These are phyloP conservation scores for Lunularia cruciata DNA, from an alignment of 225 moss, liverwort and hornwort genomes.

Conservation along the genomic window DNA sequence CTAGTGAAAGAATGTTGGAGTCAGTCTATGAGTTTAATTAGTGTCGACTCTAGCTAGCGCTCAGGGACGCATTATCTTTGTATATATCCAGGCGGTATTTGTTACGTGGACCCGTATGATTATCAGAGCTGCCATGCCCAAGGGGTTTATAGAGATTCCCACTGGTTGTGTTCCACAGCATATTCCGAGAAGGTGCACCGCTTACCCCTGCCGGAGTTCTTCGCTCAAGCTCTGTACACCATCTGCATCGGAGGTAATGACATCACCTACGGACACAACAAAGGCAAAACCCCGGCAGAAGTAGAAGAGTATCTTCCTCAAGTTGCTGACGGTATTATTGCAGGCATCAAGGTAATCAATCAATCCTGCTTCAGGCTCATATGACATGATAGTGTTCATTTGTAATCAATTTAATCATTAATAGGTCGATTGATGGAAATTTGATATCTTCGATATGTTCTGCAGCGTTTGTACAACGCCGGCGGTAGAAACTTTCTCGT, in stretches of 20 bases:
- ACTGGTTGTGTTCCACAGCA: constrained; percentile 22
- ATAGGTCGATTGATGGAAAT: not conserved
- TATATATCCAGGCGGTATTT: not conserved
- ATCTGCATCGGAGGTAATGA: constrained; percentile 49
- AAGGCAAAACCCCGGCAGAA: constrained; percentile 22
- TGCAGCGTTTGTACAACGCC: constrained; percentile 26
- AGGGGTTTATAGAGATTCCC: constrained; percentile 15
- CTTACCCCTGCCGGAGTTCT: constrained; percentile 34
- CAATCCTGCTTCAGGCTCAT: no score
- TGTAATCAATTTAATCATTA: no score
- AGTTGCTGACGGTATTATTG: constrained; percentile 19
- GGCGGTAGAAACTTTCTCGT: constrained; percentile 43
- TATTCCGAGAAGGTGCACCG: constrained; percentile 39
- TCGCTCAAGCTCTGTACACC: constrained; percentile 41
- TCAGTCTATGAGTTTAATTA: no score
- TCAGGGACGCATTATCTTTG: constrained; percentile 18
- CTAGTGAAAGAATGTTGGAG: no score
- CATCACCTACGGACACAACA: constrained; percentile 42
- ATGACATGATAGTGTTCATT: no score
- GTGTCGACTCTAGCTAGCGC: no score
- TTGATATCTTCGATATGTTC: not conserved
- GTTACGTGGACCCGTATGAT: constrained; percentile 10
- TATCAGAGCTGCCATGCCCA: constrained; percentile 18
- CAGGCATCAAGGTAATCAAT: constrained; percentile 37
- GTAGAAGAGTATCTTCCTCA: constrained; percentile 42